A percentile compares a stretch with the other conserved stretches of the same genome.
Evolutionary conservation across 345 rosid genomes (phyloP).

Genomic region (Clausena lansium): DNA sequence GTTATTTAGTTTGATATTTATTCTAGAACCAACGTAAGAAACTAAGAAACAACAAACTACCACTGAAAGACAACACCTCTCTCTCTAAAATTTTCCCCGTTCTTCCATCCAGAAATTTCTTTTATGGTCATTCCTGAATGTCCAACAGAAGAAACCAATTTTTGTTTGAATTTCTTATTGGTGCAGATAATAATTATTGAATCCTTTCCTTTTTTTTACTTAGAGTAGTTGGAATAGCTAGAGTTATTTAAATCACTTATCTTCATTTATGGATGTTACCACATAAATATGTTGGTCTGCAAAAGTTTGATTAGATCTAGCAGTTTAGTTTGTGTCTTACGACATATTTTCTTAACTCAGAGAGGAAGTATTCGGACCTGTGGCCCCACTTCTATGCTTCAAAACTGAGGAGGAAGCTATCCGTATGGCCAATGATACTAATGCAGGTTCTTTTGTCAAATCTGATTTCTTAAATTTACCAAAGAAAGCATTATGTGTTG

Average conservation of each 20-base stretch:
- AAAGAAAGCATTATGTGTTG: background rate
- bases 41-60: background rate
- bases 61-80: background rate
- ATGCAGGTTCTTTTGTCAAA: conserved; percentile 52
- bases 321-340: background rate
- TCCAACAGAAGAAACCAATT: background rate
- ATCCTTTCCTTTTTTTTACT: background rate
- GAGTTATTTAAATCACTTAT: background rate
- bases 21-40: background rate
- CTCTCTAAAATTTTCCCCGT: background rate
- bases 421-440: conserved; percentile 74
- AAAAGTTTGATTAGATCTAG: background rate
- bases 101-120: background rate
- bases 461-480: background rate
- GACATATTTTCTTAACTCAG: conserved; percentile 29
- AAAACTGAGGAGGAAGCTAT: conserved; percentile 93
- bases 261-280: background rate
- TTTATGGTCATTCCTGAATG: background rate
- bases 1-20: background rate
- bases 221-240: background rate
- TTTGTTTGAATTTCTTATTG: background rate
- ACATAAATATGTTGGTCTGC: background rate
- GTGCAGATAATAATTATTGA: background rate
- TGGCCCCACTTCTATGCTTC: conserved; percentile 80
- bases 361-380: conserved; percentile 98